These are phyloP conservation scores for Paecilomyces variotii DNA, from an alignment of 2,329 filamentous ascomycete species.

Conservation along the genomic window DNA sequence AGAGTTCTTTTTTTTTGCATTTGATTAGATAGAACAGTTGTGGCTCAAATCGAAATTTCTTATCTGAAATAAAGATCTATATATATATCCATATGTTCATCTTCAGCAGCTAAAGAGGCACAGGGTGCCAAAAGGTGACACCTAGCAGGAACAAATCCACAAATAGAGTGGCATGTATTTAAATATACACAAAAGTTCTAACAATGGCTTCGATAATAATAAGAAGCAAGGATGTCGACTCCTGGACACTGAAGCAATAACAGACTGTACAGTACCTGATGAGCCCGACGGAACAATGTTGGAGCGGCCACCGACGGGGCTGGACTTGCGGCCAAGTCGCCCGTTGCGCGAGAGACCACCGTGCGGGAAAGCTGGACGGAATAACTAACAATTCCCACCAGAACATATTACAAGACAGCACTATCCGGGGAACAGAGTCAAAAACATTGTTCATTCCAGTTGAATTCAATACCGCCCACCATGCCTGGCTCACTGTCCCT, in stretches of 20 bases:
- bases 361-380: slow-evolving; percentile 16
- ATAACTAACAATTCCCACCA: slow-evolving; percentile 4
- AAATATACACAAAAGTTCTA: no score
- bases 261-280: not conserved
- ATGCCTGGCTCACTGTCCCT: slow-evolving; percentile 72
- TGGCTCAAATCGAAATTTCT: no score
- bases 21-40: not conserved
- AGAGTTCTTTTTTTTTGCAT: not conserved
- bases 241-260: not conserved
- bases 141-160: not conserved
- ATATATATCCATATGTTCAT: no score
- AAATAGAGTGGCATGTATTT: not conserved
- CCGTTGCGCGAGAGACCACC: slow-evolving; percentile 1
- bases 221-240: not conserved
- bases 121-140: not conserved
- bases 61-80: no score
- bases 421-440: not conserved
- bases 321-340: not conserved
- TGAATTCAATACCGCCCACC: slow-evolving; percentile 16
- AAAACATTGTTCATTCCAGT: not conserved
- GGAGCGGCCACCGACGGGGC: slow-evolving; percentile 6
- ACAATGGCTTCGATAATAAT: not conserved
- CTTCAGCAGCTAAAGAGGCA: no score
- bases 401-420: not conserved
- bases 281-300: slow-evolving; percentile 18